Evolutionary conservation across 164 flowering plant genomes (phyloP).

Genomic region (Aristolochia californica): DNA sequence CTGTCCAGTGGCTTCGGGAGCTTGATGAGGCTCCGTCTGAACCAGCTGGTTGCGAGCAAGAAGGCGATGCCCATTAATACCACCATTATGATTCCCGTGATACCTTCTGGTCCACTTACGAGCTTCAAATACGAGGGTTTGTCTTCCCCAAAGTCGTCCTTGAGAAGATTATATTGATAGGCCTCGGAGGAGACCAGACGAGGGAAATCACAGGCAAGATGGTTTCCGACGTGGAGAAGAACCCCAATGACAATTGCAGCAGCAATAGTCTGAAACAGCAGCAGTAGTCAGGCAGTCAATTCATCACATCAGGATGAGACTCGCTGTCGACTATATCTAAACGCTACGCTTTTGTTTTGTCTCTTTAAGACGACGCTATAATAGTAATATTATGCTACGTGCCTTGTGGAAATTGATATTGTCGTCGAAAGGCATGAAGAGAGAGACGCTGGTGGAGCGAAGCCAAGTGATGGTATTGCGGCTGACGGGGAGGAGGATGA

Average conservation of each 20-base stretch:
- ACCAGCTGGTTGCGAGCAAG: slow-evolving; percentile 81
- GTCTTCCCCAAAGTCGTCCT: slow-evolving; percentile 30
- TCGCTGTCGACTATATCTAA: not conserved
- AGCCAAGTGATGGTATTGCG: slow-evolving; percentile 95
- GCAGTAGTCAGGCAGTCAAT: not conserved
- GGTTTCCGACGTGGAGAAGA: slow-evolving; percentile 79
- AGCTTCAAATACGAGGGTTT: slow-evolving; percentile 53
- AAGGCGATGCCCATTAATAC: slow-evolving; percentile 69
- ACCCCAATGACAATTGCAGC: slow-evolving; percentile 81
- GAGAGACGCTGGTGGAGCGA: slow-evolving; percentile 57
- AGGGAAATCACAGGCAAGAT: slow-evolving; percentile 89
- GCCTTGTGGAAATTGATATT: slow-evolving; percentile 99
- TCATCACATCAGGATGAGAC: not conserved
- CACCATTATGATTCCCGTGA: slow-evolving; percentile 83
- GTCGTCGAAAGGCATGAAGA: slow-evolving; percentile 77
- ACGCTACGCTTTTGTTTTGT: not conserved
- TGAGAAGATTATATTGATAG: slow-evolving; percentile 18
- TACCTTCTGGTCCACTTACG: slow-evolving; percentile 56
- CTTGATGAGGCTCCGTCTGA: slow-evolving; percentile 76
- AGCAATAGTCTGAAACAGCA: slow-evolving; percentile 61
- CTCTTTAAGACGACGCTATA: not conserved
- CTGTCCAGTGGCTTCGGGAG: slow-evolving; percentile 81
- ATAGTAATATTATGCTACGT: not conserved
- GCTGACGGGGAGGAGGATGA: slow-evolving; percentile 83
- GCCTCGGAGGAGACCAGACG: slow-evolving; percentile 30